These are phyloP conservation scores for Gynandropsis gynandra DNA, from an alignment of 345 rosid genomes.

Conservation along the genomic window DNA sequence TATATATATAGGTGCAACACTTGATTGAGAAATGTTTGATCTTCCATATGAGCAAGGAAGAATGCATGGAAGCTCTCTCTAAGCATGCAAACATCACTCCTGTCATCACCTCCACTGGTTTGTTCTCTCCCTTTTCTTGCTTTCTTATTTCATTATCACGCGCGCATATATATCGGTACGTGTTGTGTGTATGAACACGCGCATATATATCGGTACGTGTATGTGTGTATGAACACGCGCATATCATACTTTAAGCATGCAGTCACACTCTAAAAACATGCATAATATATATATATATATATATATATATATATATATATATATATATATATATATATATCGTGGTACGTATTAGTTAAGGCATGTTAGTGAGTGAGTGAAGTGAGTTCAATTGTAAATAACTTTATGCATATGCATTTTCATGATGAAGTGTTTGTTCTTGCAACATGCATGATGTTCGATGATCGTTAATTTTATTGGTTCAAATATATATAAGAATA, in stretches of 20 bases:
- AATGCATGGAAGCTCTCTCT: slow-evolving; percentile 90
- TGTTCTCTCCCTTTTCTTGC: slow-evolving; percentile 2
- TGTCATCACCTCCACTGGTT: slow-evolving; percentile 92
- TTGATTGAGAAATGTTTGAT: slow-evolving; percentile 90
- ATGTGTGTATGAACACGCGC: no score
- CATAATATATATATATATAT: background rate
- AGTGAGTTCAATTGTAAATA: no score
- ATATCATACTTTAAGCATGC: background rate
- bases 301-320: background rate
- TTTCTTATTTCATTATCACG: background rate
- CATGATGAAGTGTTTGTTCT: background rate
- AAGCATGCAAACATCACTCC: slow-evolving; percentile 86
- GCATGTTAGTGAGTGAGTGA: no score
- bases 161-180: background rate
- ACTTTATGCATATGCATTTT: no score
- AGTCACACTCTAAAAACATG: background rate
- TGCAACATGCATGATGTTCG: no score
- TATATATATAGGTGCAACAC: slow-evolving; percentile 65
- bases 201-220: background rate
- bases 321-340: background rate
- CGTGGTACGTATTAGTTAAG: background rate
- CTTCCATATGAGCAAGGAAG: slow-evolving; percentile 82
- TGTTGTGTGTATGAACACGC: no score
- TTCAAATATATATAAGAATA: no score
- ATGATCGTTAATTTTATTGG: no score